These are phyloP conservation scores for Barnettozyma wickerhamii DNA, from an alignment of 805 yeast genomes.

Conservation along the genomic window DNA sequence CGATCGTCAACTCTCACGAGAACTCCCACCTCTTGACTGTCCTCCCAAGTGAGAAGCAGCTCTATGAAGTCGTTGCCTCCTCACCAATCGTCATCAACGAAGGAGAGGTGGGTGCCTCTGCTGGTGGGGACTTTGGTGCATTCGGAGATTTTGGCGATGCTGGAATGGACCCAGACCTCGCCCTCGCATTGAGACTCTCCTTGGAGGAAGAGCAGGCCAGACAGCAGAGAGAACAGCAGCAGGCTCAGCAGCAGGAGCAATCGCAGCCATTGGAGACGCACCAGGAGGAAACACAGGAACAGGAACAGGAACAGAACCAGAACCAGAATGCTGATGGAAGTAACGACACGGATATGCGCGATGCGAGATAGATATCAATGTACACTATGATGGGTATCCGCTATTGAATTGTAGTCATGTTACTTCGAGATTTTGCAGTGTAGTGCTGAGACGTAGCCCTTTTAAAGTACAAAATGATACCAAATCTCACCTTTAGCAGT, in stretches of 20 bases:
- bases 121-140: conserved; percentile 37
- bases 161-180: conserved; percentile 93
- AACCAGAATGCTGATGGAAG: conserved; percentile 1
- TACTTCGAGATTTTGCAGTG: not conserved
- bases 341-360: conserved; percentile 7
- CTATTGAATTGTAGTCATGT: too few relatives aligned
- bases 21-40: conserved; percentile 79
- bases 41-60: conserved; percentile 81
- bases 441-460: not conserved
- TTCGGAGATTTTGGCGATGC: conserved; percentile 70
- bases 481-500: too few relatives aligned
- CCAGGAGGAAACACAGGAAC: conserved; percentile 5
- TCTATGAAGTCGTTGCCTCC: conserved; percentile 75
- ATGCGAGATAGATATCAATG: conserved; percentile 3
- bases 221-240: conserved; percentile 61
- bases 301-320: conserved; percentile 2
- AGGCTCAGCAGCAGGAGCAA: conserved; percentile 3
- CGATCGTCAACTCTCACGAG: conserved; percentile 66
- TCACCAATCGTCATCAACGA: conserved; percentile 72
- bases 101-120: conserved; percentile 37
- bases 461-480: too few relatives aligned
- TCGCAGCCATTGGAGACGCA: conserved; percentile 1
- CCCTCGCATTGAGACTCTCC: conserved; percentile 90
- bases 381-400: too few relatives aligned
- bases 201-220: conserved; percentile 92